Conservation (phyloP, 1,284 basidiomycete species). For the Porogramme epimiltina region DNA sequence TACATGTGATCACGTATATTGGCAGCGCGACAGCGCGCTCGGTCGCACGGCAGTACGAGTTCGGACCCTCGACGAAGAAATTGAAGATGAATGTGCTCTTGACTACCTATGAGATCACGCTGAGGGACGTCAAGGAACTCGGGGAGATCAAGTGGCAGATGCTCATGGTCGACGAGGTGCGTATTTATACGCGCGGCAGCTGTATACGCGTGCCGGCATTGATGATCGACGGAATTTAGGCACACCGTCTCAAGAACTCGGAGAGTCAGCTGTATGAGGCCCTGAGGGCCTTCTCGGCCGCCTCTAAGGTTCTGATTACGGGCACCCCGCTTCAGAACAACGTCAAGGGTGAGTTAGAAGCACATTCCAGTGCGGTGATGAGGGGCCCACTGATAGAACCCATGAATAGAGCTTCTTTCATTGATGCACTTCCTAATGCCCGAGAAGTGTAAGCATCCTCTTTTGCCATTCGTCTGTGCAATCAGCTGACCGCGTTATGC, state of each 20-base stretch:
- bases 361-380: conserved; percentile 8
- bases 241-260: conserved; percentile 97
- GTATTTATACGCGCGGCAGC: neutral
- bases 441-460: conserved; percentile 79
- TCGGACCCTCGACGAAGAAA: conserved; percentile 84
- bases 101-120: conserved; percentile 96
- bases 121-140: conserved; percentile 90
- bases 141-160: conserved; percentile 97
- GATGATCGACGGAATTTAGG: conserved; percentile 45
- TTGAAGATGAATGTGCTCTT: conserved; percentile 97
- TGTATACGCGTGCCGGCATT: too few relatives aligned
- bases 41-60: conserved; percentile 92
- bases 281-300: conserved; percentile 85
- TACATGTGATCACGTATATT: conserved; percentile 97
- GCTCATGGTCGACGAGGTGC: conserved; percentile 92
- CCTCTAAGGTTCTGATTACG: conserved; percentile 94
- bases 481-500: neutral
- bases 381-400: conserved; percentile 6
- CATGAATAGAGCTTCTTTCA: conserved; percentile 79
- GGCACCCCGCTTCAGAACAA: conserved; percentile 99
- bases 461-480: neutral
- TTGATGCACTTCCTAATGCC: conserved; percentile 99
- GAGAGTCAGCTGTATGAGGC: conserved; percentile 98
- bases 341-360: conserved; percentile 77
- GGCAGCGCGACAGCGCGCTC: conserved; percentile 89